These are phyloP conservation scores for Claviceps fusiformis DNA, from an alignment of 2,329 filamentous ascomycete genomes.

Conservation along the genomic window DNA sequence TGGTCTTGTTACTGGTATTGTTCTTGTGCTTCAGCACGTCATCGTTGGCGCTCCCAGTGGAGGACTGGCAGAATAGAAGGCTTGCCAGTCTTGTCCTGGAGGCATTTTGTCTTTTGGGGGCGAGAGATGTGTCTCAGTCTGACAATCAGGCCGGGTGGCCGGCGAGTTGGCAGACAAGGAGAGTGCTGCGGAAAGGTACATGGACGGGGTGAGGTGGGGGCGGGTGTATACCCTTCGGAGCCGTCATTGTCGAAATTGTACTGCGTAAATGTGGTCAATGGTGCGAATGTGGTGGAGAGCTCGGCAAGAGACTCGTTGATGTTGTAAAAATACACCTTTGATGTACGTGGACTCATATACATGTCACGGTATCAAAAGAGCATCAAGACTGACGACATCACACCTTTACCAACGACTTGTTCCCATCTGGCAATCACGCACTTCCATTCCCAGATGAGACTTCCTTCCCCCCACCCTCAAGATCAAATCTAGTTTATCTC, in stretches of 20 bases:
- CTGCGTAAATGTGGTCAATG: constrained; percentile 49
- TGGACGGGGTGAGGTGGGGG: constrained; percentile 65
- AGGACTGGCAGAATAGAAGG: constrained; percentile 47
- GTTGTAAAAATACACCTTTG: constrained; percentile 55
- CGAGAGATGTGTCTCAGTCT: constrained; percentile 59
- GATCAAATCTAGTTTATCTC: no score
- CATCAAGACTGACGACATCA: no score
- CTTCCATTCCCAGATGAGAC: no score
- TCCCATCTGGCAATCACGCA: no score
- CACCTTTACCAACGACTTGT: no score
- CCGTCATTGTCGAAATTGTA: constrained; percentile 52
- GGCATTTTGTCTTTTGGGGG: constrained; percentile 47
- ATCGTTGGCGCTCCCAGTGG: constrained; percentile 55
- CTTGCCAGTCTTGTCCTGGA: constrained; percentile 49
- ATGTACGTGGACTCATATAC: constrained; percentile 51
- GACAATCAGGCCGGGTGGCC: constrained; percentile 50
- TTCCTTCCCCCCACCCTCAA: no score
- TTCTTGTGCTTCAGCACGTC: constrained; percentile 36
- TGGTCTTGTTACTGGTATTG: constrained; percentile 20
- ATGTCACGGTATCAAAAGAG: no score
- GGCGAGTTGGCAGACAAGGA: constrained; percentile 82
- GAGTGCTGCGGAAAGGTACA: constrained; percentile 92
- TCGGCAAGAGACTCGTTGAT: constrained; percentile 48
- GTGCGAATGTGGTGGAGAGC: constrained; percentile 43
- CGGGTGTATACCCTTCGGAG: constrained; percentile 36